These are phyloP conservation scores for Trapa bicornis DNA, from an alignment of 345 rosid species.

Conservation along the genomic window DNA sequence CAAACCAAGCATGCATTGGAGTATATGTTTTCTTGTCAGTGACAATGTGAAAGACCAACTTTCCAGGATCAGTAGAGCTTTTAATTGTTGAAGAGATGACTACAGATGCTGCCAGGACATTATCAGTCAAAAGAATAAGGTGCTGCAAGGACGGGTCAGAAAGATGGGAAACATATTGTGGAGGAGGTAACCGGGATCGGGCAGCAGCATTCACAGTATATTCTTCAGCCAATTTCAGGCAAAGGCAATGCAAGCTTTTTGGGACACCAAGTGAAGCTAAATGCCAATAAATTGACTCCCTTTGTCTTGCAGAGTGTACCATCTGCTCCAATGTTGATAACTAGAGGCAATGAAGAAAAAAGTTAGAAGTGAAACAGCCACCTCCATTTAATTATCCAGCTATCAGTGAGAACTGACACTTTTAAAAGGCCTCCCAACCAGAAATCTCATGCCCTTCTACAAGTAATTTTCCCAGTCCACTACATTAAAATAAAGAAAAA, in stretches of 20 bases:
- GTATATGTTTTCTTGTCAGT: conserved; percentile 90
- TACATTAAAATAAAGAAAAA: background rate
- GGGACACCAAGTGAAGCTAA: conserved; percentile 87
- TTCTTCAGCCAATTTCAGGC: conserved; percentile 78
- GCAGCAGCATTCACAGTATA: conserved; percentile 74
- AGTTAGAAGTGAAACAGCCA: conserved; percentile 7
- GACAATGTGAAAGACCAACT: conserved; percentile 72
- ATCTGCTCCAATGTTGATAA: conserved; percentile 57
- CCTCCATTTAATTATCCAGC: background rate
- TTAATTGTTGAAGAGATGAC: conserved; percentile 62
- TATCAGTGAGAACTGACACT: background rate
- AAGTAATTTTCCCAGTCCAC: background rate
- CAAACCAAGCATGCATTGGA: conserved; percentile 96
- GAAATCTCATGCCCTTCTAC: background rate
- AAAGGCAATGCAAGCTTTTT: conserved; percentile 71
- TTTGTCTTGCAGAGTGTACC: conserved; percentile 61
- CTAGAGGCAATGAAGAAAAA: conserved; percentile 23
- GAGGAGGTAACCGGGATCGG: conserved; percentile 66
- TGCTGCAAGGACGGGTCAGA: conserved; percentile 61
- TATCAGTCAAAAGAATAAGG: conserved; percentile 72
- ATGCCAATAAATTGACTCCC: conserved; percentile 76
- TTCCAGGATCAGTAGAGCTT: conserved; percentile 49
- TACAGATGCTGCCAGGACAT: conserved; percentile 85
- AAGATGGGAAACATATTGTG: conserved; percentile 57
- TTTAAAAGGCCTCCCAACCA: background rate